phyloP scores from a whole-genome alignment of 306 rosid genomes.

The Prunus davidiana region DNA sequence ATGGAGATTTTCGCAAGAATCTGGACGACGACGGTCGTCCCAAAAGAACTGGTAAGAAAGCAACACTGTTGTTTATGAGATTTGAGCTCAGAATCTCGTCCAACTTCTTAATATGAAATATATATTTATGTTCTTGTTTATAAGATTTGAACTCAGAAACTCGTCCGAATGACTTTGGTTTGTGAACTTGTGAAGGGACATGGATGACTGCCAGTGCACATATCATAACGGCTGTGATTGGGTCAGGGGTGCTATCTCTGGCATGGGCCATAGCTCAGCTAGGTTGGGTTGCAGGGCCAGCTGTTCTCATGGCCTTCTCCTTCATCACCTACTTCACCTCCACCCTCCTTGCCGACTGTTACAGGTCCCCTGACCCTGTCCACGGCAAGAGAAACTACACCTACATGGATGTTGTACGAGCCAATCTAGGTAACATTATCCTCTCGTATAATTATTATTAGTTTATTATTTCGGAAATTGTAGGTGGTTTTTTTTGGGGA shows the following conservation, averaged over 20 bases:
- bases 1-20: conserved; percentile 41
- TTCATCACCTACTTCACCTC: conserved; percentile 88
- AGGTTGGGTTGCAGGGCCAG: conserved; percentile 95
- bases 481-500: neutral
- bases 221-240: conserved; percentile 93
- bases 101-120: neutral
- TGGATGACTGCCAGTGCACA: conserved; percentile 98
- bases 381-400: conserved; percentile 85
- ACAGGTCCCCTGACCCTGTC: conserved; percentile 83
- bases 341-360: conserved; percentile 82
- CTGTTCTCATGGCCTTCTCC: conserved; percentile 76
- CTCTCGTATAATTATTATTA: neutral
- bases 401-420: conserved; percentile 73
- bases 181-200: conserved; percentile 50
- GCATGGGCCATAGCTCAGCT: conserved; percentile 94
- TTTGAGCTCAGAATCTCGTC: neutral
- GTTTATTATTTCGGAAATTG: neutral
- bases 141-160: neutral
- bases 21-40: conserved; percentile 81
- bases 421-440: conserved; percentile 54
- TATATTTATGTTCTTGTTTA: neutral
- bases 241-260: conserved; percentile 89
- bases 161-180: neutral
- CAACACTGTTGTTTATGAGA: neutral
- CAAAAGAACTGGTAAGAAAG: conserved; percentile 64